Base-by-base conservation (phyloP, 495 filamentous ascomycete species). In the Daldinia vernicosa region DNA sequence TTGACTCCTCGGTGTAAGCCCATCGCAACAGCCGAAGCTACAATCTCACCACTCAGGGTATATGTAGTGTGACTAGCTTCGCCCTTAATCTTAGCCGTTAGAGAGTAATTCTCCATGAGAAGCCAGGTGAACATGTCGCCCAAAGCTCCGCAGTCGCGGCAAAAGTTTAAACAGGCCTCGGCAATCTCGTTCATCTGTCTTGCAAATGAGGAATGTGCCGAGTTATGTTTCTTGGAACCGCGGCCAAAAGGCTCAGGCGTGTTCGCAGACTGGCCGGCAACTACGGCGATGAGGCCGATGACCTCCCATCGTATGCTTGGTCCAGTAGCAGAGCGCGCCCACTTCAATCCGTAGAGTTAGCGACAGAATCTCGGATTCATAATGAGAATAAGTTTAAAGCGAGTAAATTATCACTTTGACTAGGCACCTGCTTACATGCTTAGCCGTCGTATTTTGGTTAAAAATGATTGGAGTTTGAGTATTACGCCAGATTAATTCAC, bases 251-350 rank as follows among this genome's bases (percentile, higher is more conserved):
- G 68, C 6, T 72, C 71, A 33, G 72, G 62, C 9, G 68, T 74
- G 35, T 50, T 74, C 6, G 75, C 73, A 64, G 68, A 77, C 51
- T 72, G 69, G 22, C 77, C 77, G 30, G 69, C 66, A n/a, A 74
- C 39, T 11, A 72, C 65, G 17, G 77, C 77, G 37, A 78, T 75
- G 51, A 78, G 69, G 54, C 77, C 75, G 15, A 78, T 71, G 39
- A 78, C 73, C 59, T 78, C 75, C 77, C 77, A 78, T 24, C 77
- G 66, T 39, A 78, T 58, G 62, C 74, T 72, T 50, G 72, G 71
- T 5, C 77, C 77, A 3, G 75, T 75, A 11, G 54, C 70, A 40
- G 66, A 67, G 8, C 60, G 66, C 26, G 77, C 77, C 75, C 72
- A 78, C 33, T 67, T 11, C 19, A 53, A 12, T 4, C 7, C 27